These are phyloP conservation scores for Entamoeba invadens DNA, from an alignment of 208 protist species.

Conservation along the genomic window DNA sequence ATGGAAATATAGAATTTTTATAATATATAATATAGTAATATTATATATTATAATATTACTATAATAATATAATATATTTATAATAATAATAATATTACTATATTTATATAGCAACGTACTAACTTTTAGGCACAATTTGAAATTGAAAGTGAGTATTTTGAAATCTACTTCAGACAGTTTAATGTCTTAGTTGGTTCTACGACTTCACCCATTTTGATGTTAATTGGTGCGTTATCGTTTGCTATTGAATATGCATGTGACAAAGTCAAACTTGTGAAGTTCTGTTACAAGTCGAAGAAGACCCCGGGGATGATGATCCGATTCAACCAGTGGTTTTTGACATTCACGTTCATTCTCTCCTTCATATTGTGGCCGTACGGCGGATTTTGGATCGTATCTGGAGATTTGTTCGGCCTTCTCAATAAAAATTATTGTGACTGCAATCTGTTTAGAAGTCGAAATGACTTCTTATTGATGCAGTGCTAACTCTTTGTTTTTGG, in stretches of 20 bases:
- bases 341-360: neutral
- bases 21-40: too few relatives aligned
- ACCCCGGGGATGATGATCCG: neutral
- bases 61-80: too few relatives aligned
- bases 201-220: neutral
- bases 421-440: slow-evolving; percentile 1
- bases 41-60: too few relatives aligned
- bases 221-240: neutral
- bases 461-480: neutral
- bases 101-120: too few relatives aligned
- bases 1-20: too few relatives aligned
- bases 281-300: neutral
- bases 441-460: neutral
- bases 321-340: neutral
- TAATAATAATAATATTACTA: too few relatives aligned
- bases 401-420: neutral
- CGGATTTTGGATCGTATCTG: neutral
- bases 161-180: neutral
- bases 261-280: neutral
- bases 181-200: neutral
- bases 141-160: neutral
- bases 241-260: neutral
- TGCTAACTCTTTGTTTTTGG: neutral
- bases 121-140: neutral
- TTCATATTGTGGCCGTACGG: neutral